These are phyloP conservation scores for Acanthamoeba triangularis DNA, from an alignment of 208 protist species.

Conservation along the genomic window DNA sequence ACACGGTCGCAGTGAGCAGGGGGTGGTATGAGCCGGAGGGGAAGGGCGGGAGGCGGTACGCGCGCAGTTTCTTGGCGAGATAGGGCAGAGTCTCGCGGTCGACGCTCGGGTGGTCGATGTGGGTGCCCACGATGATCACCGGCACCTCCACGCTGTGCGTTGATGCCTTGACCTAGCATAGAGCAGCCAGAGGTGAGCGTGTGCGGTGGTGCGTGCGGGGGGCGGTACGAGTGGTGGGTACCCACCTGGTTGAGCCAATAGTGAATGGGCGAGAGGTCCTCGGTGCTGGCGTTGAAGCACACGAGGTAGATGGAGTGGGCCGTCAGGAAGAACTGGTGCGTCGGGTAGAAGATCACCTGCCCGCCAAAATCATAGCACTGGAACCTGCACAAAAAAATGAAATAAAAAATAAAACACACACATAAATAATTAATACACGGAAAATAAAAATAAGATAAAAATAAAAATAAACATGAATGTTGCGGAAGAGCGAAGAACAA, in stretches of 20 bases:
- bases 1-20: background rate
- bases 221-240: background rate
- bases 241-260: conserved; percentile 83
- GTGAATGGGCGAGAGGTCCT: conserved; percentile 77
- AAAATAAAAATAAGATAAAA: no score
- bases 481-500: background rate
- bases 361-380: conserved; percentile 75
- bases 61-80: conserved; percentile 43
- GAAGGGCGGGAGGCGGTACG: background rate
- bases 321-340: conserved; percentile 74
- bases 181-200: background rate
- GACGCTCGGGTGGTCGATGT: conserved; percentile 39
- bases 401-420: background rate
- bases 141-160: conserved; percentile 55
- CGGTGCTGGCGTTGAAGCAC: conserved; percentile 72
- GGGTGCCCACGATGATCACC: conserved; percentile 41
- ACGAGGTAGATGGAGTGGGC: conserved; percentile 76
- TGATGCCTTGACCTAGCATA: conserved; percentile 37
- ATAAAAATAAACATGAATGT: no score
- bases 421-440: no score
- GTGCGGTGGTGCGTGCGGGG: background rate
- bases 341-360: conserved; percentile 61
- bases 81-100: background rate
- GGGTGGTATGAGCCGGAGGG: background rate
- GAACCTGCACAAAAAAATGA: background rate